phyloP scores from a whole-genome alignment of 139 green algal species.

The Bryopsis sp. region DNA sequence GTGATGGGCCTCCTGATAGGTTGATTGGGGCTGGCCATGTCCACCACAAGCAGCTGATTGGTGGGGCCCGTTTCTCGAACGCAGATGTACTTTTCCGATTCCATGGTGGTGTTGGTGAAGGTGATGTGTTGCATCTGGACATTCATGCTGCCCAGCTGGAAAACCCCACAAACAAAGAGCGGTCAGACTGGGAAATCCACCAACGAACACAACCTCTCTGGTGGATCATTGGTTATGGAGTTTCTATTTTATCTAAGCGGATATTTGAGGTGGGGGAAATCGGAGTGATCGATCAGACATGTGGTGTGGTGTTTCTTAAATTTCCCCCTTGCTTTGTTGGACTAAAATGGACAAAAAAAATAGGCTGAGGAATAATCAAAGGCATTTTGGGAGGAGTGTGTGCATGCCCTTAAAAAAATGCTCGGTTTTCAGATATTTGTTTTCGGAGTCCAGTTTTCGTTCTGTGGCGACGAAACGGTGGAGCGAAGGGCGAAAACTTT shows the following conservation, averaged over 20 bases:
- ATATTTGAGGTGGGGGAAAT: not conserved
- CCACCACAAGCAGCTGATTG: conserved; percentile 28
- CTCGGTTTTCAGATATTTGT: no score
- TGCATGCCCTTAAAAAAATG: no score
- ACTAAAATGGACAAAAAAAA: no score
- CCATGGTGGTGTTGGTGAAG: conserved; percentile 96
- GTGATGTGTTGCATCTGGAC: conserved; percentile 86
- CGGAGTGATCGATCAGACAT: not conserved
- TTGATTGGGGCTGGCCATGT: conserved; percentile 36
- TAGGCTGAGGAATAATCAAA: no score
- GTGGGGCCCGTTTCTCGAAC: conserved; percentile 79
- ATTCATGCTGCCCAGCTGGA: conserved; percentile 81
- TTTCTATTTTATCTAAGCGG: not conserved
- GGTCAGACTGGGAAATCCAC: not conserved
- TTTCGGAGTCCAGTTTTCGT: no score
- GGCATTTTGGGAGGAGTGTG: no score
- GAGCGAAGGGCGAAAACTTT: no score
- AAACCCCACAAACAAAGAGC: not conserved
- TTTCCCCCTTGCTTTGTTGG: no score
- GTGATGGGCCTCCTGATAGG: conserved; percentile 89
- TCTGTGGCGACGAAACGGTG: no score
- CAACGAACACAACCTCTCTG: not conserved
- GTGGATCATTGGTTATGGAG: not conserved
- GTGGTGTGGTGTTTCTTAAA: no score
- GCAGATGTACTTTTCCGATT: conserved; percentile 95